These are phyloP conservation scores for Rhizopogon rudus DNA, from an alignment of 768 basidiomycete species.

Conservation along the genomic window DNA sequence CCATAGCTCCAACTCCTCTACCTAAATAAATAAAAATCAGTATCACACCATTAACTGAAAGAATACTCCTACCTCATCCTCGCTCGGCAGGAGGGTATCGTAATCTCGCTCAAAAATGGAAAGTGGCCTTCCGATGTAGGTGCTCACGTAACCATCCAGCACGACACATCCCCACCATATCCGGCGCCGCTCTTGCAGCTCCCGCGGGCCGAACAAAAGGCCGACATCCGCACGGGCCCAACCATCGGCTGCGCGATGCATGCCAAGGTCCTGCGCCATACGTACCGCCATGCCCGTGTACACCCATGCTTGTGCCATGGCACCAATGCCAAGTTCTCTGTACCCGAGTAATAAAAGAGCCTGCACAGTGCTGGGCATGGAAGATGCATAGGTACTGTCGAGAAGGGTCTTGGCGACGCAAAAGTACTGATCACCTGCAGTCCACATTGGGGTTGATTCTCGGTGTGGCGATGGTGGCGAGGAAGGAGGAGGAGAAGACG, in stretches of 20 bases:
- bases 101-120: constrained; percentile 74
- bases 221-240: constrained; percentile 64
- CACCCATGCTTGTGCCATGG: constrained; percentile 86
- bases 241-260: constrained; percentile 77
- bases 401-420: constrained; percentile 62
- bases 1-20: constrained; percentile 63
- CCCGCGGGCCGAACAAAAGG: constrained; percentile 50
- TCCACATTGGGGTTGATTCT: constrained; percentile 66
- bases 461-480: constrained; percentile 30
- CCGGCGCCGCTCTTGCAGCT: constrained; percentile 65
- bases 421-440: constrained; percentile 71
- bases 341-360: constrained; percentile 78
- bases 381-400: constrained; percentile 63
- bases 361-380: constrained; percentile 70
- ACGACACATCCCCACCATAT: constrained; percentile 79
- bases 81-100: constrained; percentile 62
- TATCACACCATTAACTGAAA: background rate
- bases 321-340: constrained; percentile 82
- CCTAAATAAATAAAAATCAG: constrained; percentile 25
- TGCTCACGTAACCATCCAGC: constrained; percentile 76
- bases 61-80: constrained; percentile 45
- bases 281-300: constrained; percentile 85
- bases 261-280: constrained; percentile 88
- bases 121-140: constrained; percentile 75
- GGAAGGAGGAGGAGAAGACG: constrained; percentile 24